Evolutionary conservation across 768 basidiomycete genomes (phyloP).

Genomic region (Rhizopogon roseolus): DNA sequence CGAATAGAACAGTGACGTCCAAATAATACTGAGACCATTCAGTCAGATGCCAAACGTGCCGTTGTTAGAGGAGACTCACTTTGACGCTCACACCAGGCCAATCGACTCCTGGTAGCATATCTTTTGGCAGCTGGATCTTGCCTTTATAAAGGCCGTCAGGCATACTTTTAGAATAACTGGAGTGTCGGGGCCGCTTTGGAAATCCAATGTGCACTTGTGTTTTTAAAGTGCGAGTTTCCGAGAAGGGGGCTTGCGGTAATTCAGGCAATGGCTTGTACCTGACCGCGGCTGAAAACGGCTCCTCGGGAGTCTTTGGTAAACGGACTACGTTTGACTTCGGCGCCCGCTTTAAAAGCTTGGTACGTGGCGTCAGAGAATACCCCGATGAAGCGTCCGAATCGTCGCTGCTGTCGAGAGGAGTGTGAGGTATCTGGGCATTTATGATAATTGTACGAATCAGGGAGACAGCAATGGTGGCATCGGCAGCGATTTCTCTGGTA

Average conservation of each 20-base stretch:
- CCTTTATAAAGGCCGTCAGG: conserved; percentile 69
- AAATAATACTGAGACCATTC: conserved; percentile 55
- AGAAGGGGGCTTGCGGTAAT: conserved; percentile 15
- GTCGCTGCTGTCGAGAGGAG: conserved; percentile 47
- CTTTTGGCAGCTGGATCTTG: conserved; percentile 47
- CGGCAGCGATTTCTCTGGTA: conserved; percentile 61
- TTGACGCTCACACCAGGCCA: conserved; percentile 67
- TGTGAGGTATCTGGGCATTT: conserved; percentile 32
- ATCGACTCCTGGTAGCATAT: conserved; percentile 61
- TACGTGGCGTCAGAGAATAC: conserved; percentile 4
- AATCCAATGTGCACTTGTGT: conserved; percentile 58
- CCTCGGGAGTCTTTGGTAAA: conserved; percentile 8
- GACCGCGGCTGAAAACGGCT: neutral
- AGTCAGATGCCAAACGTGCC: neutral
- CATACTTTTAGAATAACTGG: conserved; percentile 37
- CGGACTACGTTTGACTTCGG: conserved; percentile 16
- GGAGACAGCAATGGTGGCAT: conserved; percentile 67
- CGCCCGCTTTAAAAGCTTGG: conserved; percentile 27
- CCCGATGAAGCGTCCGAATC: conserved; percentile 26
- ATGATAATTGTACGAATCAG: conserved; percentile 58
- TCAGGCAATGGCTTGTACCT: conserved; percentile 22
- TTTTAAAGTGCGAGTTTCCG: conserved; percentile 23
- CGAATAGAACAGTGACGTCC: conserved; percentile 62
- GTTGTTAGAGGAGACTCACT: conserved; percentile 33
- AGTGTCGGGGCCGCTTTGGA: conserved; percentile 54